These are phyloP conservation scores for Penicillium malachiteum DNA, from an alignment of 495 filamentous ascomycete genomes.

Conservation along the genomic window DNA sequence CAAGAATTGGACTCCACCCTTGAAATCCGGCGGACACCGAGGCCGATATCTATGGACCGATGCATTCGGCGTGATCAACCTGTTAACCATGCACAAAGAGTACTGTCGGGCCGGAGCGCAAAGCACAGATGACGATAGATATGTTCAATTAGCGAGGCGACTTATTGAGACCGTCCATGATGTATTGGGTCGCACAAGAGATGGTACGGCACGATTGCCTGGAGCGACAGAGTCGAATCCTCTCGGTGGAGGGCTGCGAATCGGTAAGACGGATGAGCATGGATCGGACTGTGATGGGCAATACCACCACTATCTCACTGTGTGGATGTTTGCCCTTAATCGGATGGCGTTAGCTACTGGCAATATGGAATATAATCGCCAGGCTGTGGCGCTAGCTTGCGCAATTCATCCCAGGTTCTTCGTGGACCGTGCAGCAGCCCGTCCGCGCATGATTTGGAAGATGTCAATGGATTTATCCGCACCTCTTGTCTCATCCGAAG, in stretches of 20 bases:
- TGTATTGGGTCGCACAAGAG: conserved; percentile 54
- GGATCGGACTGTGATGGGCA: conserved; percentile 63
- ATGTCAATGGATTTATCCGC: conserved; percentile 51
- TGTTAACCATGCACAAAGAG: conserved; percentile 58
- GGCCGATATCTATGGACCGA: conserved; percentile 71
- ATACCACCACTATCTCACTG: conserved; percentile 66
- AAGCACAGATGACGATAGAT: conserved; percentile 25
- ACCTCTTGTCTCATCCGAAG: conserved; percentile 54
- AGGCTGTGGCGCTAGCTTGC: conserved; percentile 56
- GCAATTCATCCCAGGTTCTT: conserved; percentile 62
- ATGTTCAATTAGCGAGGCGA: conserved; percentile 52
- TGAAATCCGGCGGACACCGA: conserved; percentile 57
- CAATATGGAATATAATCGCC: conserved; percentile 50
- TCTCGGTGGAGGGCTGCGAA: conserved; percentile 60
- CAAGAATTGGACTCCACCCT: conserved; percentile 43
- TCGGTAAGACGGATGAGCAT: conserved; percentile 54
- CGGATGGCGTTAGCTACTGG: conserved; percentile 53
- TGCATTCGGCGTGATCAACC: conserved; percentile 67
- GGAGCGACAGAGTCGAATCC: conserved; percentile 56
- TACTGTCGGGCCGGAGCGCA: conserved; percentile 12
- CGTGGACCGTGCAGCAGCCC: conserved; percentile 26
- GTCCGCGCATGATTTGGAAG: conserved; percentile 63
- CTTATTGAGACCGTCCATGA: conserved; percentile 57
- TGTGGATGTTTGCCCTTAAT: conserved; percentile 73
- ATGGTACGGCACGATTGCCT: conserved; percentile 47